Percentiles rank a stretch among this genome's conserved stretches.
Conservation (phyloP, 2,329 filamentous ascomycete genomes). For the Colletotrichum tabaci region DNA sequence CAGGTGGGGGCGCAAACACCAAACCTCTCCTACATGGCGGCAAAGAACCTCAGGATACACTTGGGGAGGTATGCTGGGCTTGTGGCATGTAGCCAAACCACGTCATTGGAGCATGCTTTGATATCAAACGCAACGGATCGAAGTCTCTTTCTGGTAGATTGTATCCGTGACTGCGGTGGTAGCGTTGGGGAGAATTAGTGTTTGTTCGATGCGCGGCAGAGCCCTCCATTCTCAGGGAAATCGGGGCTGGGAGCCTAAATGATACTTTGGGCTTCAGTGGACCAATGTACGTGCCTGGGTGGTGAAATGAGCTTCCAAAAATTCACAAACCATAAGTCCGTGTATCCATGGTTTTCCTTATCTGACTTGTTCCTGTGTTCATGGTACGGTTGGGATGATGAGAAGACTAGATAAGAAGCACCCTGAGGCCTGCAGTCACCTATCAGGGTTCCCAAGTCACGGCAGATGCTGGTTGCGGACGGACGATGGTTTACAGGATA, state of each 20-base stretch:
- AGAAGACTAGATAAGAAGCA: background rate
- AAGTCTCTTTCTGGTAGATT: too few species aligned
- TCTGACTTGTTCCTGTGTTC: background rate
- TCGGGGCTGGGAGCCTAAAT: background rate
- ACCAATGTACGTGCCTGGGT: background rate
- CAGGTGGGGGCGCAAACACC: conserved; percentile 4
- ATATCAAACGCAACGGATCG: background rate
- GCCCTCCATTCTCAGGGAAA: background rate
- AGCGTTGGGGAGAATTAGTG: too few species aligned
- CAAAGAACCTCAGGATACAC: conserved; percentile 15
- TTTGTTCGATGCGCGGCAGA: background rate
- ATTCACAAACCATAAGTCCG: too few species aligned
- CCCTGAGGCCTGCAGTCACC: background rate
- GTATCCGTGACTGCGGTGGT: too few species aligned
- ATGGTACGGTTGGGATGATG: background rate
- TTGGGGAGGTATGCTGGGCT: background rate
- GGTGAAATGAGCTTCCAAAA: too few species aligned
- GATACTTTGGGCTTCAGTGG: too few species aligned
- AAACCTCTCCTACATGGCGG: background rate
- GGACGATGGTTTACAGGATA: too few species aligned
- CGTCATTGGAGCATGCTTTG: background rate
- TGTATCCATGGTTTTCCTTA: background rate
- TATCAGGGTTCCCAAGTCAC: background rate
- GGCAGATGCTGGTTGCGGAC: background rate
- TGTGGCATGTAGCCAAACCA: conserved; percentile 1